These are phyloP conservation scores for Aspergillus fumigatus DNA, from an alignment of 2,329 filamentous ascomycete genomes.

Conservation along the genomic window DNA sequence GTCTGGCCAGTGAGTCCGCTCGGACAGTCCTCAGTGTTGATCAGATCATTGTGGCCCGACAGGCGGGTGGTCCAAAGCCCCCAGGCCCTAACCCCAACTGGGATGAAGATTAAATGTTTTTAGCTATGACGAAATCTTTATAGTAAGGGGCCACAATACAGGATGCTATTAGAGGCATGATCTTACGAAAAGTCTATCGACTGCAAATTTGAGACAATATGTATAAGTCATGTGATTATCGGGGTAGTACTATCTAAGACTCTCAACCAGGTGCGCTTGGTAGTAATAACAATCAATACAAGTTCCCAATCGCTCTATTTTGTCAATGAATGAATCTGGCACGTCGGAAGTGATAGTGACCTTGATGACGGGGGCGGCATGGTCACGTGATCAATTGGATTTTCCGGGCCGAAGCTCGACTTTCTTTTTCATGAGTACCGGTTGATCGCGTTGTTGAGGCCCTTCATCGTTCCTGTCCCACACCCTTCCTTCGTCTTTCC, in stretches of 20 bases:
- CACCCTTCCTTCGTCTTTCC: slow-evolving; percentile 10
- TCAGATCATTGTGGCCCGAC: slow-evolving; percentile 97
- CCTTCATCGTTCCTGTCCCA: slow-evolving; percentile 6
- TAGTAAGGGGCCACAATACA: slow-evolving; percentile 8
- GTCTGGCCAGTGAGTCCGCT: slow-evolving; percentile 89
- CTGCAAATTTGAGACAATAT: slow-evolving; percentile 1
- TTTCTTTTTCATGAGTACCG: slow-evolving; percentile 25
- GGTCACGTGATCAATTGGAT: slow-evolving; percentile 30
- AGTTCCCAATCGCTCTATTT: neutral
- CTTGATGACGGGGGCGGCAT: neutral
- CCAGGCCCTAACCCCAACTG: slow-evolving; percentile 84
- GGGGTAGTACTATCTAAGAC: slow-evolving; percentile 2
- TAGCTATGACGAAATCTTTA: slow-evolving; percentile 6
- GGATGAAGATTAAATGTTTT: slow-evolving; percentile 56
- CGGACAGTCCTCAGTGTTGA: slow-evolving; percentile 93
- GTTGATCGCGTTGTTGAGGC: slow-evolving; percentile 2
- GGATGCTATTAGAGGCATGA: slow-evolving; percentile 28
- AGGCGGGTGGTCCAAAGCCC: slow-evolving; percentile 95
- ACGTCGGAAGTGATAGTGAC: neutral
- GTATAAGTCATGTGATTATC: slow-evolving; percentile 1
- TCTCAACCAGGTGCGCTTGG: neutral
- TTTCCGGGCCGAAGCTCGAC: slow-evolving; percentile 27
- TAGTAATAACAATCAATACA: neutral
- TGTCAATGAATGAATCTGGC: neutral
- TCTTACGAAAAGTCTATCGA: slow-evolving; percentile 25